phyloP scores from a whole-genome alignment of 192 early-diverging fungal species.

The Spizellomyces sp. region DNA sequence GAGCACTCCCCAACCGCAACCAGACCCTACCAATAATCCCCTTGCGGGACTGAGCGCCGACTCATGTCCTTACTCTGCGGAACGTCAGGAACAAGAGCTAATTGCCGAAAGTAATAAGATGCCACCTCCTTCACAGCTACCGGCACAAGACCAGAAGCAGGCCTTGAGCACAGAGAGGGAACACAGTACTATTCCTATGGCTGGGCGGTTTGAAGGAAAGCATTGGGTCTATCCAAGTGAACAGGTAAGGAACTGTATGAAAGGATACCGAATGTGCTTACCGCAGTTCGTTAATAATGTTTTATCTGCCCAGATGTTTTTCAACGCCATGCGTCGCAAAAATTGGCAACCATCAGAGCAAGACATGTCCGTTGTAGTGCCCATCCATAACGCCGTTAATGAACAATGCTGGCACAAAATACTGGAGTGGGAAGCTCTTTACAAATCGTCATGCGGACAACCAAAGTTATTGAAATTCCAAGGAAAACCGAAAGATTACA shows the following conservation, averaged over 20 bases:
- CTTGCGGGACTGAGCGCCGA: constrained; percentile 10
- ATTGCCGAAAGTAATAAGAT: constrained; percentile 41
- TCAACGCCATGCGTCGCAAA: constrained; percentile 93
- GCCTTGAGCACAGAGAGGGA: constrained; percentile 67
- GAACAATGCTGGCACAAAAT: constrained; percentile 88
- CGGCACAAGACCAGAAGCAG: constrained; percentile 29
- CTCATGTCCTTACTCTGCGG: constrained; percentile 31
- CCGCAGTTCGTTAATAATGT: too few species aligned
- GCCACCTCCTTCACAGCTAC: constrained; percentile 36
- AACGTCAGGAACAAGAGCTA: constrained; percentile 29
- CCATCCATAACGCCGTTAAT: constrained; percentile 94
- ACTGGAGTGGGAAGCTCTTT: constrained; percentile 73
- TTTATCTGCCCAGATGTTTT: constrained; percentile 70
- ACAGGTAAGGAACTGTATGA: constrained; percentile 44
- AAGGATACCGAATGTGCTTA: neutral
- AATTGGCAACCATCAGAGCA: constrained; percentile 78
- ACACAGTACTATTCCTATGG: constrained; percentile 76
- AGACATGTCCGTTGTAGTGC: constrained; percentile 88
- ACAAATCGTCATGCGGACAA: constrained; percentile 53
- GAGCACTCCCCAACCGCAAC: neutral
- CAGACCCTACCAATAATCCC: constrained; percentile 13
- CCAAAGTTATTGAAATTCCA: constrained; percentile 75
- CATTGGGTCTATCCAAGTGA: constrained; percentile 91
- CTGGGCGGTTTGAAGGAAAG: constrained; percentile 54
- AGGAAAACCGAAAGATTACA: constrained; percentile 70